These are phyloP conservation scores for Microstroma glucosiphilum DNA, from an alignment of 1,284 basidiomycete species.

Conservation along the genomic window DNA sequence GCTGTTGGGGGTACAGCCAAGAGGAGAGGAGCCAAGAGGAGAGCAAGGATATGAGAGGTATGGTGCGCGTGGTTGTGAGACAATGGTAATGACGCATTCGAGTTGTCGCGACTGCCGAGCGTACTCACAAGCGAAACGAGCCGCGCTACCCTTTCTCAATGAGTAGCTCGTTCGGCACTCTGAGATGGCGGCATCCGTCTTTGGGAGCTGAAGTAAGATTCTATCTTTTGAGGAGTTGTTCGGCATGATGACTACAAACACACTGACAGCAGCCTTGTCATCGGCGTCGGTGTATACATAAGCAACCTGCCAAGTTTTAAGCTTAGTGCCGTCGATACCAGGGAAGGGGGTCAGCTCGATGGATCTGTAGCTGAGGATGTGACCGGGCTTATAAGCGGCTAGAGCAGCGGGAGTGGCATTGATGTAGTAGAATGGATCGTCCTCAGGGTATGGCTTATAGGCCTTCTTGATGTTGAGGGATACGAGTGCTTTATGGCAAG, in stretches of 20 bases:
- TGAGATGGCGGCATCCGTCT: neutral
- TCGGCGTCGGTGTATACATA: constrained; percentile 1
- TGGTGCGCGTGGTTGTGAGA: too few relatives aligned
- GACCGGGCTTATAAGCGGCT: neutral
- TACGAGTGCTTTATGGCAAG: too few relatives aligned
- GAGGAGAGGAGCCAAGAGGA: too few relatives aligned
- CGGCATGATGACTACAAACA: neutral
- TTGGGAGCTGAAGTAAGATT: neutral
- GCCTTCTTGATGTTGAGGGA: too few relatives aligned
- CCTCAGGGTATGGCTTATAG: neutral
- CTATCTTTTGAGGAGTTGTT: neutral
- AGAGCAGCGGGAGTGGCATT: neutral
- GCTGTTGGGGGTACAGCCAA: too few relatives aligned
- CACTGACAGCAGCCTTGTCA: neutral
- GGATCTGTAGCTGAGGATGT: neutral
- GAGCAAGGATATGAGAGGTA: too few relatives aligned
- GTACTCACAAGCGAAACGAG: neutral
- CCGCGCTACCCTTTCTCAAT: neutral
- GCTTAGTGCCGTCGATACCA: neutral
- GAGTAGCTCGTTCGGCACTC: neutral
- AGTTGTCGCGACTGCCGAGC: neutral
- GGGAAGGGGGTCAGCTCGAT: constrained; percentile 3
- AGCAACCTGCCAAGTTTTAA: neutral
- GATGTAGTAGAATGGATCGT: neutral
- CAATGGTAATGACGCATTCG: too few relatives aligned